Evolutionary conservation across 225 moss, liverwort and hornwort species (phyloP), one percentile per base, ranked within the genome.

Genomic region (Asterella californica): DNA sequence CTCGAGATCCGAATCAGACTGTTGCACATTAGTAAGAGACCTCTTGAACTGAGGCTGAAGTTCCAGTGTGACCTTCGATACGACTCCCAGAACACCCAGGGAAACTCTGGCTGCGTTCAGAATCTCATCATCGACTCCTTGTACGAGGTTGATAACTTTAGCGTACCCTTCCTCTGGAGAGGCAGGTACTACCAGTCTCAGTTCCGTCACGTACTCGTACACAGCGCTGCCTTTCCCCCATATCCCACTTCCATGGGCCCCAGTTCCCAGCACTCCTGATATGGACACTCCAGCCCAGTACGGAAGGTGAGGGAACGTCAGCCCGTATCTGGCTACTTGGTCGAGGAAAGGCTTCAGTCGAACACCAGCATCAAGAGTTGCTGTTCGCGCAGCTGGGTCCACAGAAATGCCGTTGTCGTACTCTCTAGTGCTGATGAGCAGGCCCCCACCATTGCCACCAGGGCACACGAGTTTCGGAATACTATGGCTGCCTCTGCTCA

Each of bases 141-240:
- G 2, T 0, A n/a, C 1, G 6, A 90, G 54, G 11, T 33, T 55
- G 17, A 83, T 75, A 15, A 88, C 84, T 38, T 74, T 83, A 0
- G 87, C 87, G 0, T 27, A 90, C 2, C 91, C 90, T 70, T 92
- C 81, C 0, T 75, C 63, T 0, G 83, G 83, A 0, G 42, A 54
- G 0, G 78, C 91, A 0, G 91, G 91, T 29, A 86, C 81, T 29
- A 91, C 85, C 19, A 90, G 55, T 33, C 67, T 73, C 83, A 88
- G 76, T 0, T 66, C 83, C 9, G 5, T 67, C 1, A 90, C 90
- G 29, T 88, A 90, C 78, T 90, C 92, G 74, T 90, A 85, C 5
- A 89, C 55, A 0, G 84, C 79, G 33, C 90, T 82, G 1, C 92
- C 92, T 75, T 77, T 78, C 2, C 86, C 84, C 84, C 85, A 89